Base-by-base conservation (phyloP, 2,329 filamentous ascomycete species). In the Clonostachys byssicola region DNA sequence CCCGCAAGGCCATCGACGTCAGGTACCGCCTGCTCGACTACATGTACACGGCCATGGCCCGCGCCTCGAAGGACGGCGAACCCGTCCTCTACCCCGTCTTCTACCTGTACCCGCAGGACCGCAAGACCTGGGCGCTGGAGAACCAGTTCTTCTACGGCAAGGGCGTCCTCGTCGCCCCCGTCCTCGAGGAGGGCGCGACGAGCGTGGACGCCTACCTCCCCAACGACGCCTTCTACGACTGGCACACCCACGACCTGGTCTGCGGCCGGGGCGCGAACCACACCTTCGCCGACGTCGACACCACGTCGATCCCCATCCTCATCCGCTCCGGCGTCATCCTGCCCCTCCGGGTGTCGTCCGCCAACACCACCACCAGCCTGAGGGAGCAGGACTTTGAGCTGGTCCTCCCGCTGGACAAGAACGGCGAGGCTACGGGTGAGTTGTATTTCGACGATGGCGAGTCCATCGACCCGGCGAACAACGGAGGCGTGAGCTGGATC, bases 11-110 rank as follows among this genome's bases (percentile, higher is more conserved):
- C 16, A 89, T 92, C 55, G 77, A 77, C 33, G 82, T 83, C 43
- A 78, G 88, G n/a, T 92, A 92, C 68, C 75, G 79, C 34, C 72
- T 92, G n/a, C 72, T 92, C n/a, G 88, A 91, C 57, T 92, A 92
- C 67, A 74, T 89, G 50, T 92, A 92, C 71, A 91, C 88, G 2
- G 80, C 83, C 1, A 72, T 90, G 54, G 72, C 83, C 59, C 66
- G 69, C 48, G 79, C 88, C 60, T 77, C 73, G 33, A 57, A 71
- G 16, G 75, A 75, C 20, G 88, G 88, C 34, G 76, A 74, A 2
- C 86, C 88, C 0, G 71, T 83, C 52, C 68, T 90, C 47, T 82
- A 81, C 55, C 88, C 88, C 0, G 64, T 91, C 47, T 89, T 87
- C 66, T 92, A 84, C 69, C 60, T 81, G 30, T 92, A 91, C 60